phyloP scores from a whole-genome alignment of 805 yeast genomes.

The Suhomyces vadensis region DNA sequence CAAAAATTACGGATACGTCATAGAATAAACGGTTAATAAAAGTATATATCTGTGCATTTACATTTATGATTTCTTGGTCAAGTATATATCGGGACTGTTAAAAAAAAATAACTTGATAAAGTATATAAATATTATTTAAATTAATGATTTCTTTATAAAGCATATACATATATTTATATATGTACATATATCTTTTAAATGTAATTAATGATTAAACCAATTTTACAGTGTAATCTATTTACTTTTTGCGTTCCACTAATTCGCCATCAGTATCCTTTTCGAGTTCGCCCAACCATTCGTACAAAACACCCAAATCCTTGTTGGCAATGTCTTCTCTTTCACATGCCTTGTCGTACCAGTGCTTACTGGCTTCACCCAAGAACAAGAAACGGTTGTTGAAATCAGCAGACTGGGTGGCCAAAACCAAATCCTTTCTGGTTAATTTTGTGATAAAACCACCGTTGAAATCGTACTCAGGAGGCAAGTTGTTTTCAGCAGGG shows the following conservation, averaged over 20 bases:
- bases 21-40: constrained; percentile 14
- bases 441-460: constrained; percentile 53
- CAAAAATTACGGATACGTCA: constrained; percentile 18
- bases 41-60: no score
- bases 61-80: no score
- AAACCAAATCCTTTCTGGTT: constrained; percentile 45
- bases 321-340: constrained; percentile 41
- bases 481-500: constrained; percentile 39
- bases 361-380: constrained; percentile 38
- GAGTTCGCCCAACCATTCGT: constrained; percentile 44
- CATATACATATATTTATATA: no score
- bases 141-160: no score
- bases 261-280: constrained; percentile 20
- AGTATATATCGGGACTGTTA: no score
- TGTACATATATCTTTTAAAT: no score
- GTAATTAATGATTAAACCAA: no score
- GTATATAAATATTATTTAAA: no score
- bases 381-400: constrained; percentile 35
- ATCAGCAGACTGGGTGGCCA: constrained; percentile 42
- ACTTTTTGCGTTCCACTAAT: constrained; percentile 6
- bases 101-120: no score
- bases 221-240: no score
- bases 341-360: constrained; percentile 46
- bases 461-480: constrained; percentile 45
- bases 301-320: constrained; percentile 44